Conservation (phyloP, 495 filamentous ascomycete species). For the Neurospora sp. region DNA sequence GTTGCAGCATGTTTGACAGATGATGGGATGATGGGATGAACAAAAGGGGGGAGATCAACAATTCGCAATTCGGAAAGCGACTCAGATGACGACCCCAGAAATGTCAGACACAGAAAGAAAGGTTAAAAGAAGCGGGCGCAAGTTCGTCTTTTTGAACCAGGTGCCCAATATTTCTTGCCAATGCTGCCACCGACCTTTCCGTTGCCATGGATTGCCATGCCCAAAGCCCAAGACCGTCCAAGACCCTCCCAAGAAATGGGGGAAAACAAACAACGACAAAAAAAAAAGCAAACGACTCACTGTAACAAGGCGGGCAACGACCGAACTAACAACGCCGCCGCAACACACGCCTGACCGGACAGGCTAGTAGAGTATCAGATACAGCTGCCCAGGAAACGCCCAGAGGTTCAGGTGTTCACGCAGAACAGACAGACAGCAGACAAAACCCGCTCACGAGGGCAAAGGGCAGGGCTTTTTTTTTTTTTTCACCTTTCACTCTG, state of each 20-base stretch:
- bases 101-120: not conserved
- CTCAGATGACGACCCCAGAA: not conserved
- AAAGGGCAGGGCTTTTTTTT: not conserved
- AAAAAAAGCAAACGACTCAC: not conserved
- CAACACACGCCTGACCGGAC: not conserved
- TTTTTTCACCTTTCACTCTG: not conserved
- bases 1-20: not conserved
- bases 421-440: not conserved
- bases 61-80: not conserved
- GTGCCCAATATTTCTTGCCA: not conserved
- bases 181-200: not conserved
- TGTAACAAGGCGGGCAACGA: not conserved
- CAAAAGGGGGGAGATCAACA: not conserved
- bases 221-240: not conserved
- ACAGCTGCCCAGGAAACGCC: not conserved
- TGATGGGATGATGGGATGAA: not conserved
- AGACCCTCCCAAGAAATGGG: not conserved
- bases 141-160: not conserved
- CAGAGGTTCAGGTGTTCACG: not conserved
- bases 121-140: not conserved
- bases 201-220: not conserved
- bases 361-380: not conserved
- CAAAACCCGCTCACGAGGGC: not conserved
- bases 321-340: not conserved
- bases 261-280: not conserved